Evolutionary conservation across 163 green algal genomes (phyloP).

Genomic region (Scenedesmus sp.): DNA sequence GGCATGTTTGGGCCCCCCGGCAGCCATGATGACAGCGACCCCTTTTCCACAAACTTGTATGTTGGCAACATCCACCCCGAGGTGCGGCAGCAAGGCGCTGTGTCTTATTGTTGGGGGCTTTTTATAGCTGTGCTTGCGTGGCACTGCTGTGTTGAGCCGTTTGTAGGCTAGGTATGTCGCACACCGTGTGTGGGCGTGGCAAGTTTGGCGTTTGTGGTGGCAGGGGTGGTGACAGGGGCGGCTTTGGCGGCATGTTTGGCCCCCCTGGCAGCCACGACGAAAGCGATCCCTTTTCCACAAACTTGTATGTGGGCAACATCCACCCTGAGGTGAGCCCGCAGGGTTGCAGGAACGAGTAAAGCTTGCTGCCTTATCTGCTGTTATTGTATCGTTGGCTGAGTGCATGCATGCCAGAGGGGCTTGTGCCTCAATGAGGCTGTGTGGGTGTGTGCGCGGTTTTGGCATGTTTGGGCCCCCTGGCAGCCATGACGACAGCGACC

Average conservation of each 20-base stretch:
- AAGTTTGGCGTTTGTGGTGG: neutral
- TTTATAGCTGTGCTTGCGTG: neutral
- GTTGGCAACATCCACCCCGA: conserved; percentile 89
- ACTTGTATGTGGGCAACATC: conserved; percentile 93
- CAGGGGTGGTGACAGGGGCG: neutral
- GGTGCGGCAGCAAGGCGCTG: conserved; percentile 39
- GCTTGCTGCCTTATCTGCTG: too few species aligned
- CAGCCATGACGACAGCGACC: conserved; percentile 77
- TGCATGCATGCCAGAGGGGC: too few species aligned
- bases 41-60: conserved; percentile 93
- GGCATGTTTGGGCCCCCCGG: conserved; percentile 2
- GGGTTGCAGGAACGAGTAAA: too few species aligned
- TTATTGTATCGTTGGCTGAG: too few species aligned
- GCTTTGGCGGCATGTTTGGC: neutral
- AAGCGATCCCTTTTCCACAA: conserved; percentile 87
- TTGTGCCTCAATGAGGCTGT: too few species aligned
- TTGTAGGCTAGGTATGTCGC: too few species aligned
- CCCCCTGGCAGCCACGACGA: conserved; percentile 67
- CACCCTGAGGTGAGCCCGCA: conserved; percentile 69
- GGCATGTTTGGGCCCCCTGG: conserved; percentile 3
- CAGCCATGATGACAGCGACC: conserved; percentile 77
- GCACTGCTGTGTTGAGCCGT: neutral
- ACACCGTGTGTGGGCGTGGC: too few species aligned
- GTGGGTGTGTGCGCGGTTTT: neutral
- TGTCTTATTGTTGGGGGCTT: neutral